A percentile compares a stretch with the other conserved stretches of the same genome.
These are phyloP conservation scores for Phytophthora hybrid DNA, from an alignment of 352 stramenopile genomes.

Conservation along the genomic window DNA sequence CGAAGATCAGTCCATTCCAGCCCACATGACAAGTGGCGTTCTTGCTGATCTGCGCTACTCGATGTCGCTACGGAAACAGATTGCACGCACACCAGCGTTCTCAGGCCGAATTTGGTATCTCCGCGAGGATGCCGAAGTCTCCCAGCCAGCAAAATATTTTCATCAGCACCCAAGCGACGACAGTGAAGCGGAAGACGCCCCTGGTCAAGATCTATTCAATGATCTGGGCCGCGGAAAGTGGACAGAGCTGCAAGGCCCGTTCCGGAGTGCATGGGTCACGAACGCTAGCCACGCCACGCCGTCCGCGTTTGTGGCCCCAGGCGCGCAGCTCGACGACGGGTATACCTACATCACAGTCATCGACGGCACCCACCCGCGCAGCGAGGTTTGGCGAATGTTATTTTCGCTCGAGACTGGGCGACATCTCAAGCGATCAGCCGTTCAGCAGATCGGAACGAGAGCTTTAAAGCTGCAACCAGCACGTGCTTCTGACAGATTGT, in stretches of 20 bases:
- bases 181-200: conserved; percentile 1
- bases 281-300: conserved; percentile 49
- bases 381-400: conserved; percentile 38
- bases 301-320: conserved; percentile 47
- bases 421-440: conserved; percentile 35
- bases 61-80: conserved; percentile 47
- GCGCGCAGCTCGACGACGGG: conserved; percentile 50
- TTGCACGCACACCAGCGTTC: conserved; percentile 43
- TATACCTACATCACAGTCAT: conserved; percentile 55
- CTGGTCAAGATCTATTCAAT: conserved; percentile 33
- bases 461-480: conserved; percentile 21
- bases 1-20: conserved; percentile 51
- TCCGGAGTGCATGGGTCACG: conserved; percentile 53
- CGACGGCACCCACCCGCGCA: conserved; percentile 27
- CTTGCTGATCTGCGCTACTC: conserved; percentile 65
- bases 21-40: conserved; percentile 54
- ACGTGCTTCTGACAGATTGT: conserved; percentile 13
- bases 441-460: conserved; percentile 44
- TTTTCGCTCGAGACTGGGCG: conserved; percentile 43
- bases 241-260: conserved; percentile 40
- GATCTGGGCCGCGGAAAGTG: conserved; percentile 29
- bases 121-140: conserved; percentile 23
- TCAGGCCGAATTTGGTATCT: conserved; percentile 49
- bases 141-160: conserved; percentile 39
- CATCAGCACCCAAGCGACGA: conserved; percentile 26